Base-by-base conservation (phyloP, 2,329 filamentous ascomycete genomes). In the Pestalotiopsis fici region DNA sequence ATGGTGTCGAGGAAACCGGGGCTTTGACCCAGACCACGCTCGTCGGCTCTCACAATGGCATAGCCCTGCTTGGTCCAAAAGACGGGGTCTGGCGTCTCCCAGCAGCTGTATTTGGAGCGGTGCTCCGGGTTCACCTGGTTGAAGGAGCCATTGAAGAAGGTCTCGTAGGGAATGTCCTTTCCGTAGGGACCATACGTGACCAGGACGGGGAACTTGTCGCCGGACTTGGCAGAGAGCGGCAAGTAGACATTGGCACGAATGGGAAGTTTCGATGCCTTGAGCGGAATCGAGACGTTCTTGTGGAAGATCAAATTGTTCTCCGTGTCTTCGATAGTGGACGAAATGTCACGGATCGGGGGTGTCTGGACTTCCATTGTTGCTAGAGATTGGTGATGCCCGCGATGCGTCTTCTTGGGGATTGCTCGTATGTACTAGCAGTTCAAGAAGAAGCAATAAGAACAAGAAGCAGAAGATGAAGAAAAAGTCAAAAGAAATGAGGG, bases 131-230 rank as follows among this genome's bases (percentile, higher is more conserved):
- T 87, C 4, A 89, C 83, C 68, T 89, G 83, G 55, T 73, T 71
- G 65, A 82, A 86, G 9, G 78, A 83, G 23, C 76, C 74, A 1
- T 76, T 70, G 43, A 77, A 77, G 70, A 83, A 85, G 62, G 77
- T 82, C 15, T 31, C 82, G 74, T 93, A 93, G 23, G 83, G 86
- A 43, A 92, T 91, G 71, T 93, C 90, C 71, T 93, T 93, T 59
- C 91, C 91, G 70, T 93, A 93, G 0, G 91, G 91, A 0, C 91
- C 91, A 70, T 93, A 93, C 0, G 90, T 93, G 2, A 91, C 87
- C 9, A 93, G 76, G 0, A 91, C 90, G 0, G 91, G 91, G 25
- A 83, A 83, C 55, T 70, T 75, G 11, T 65, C 76, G 1, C 84
- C 65, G 18, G 69, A 68, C 12, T 68, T 72, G 15, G 65, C 31